Base-by-base conservation (phyloP, 2,329 filamentous ascomycete species). In the Cytospora chrysosperma region DNA sequence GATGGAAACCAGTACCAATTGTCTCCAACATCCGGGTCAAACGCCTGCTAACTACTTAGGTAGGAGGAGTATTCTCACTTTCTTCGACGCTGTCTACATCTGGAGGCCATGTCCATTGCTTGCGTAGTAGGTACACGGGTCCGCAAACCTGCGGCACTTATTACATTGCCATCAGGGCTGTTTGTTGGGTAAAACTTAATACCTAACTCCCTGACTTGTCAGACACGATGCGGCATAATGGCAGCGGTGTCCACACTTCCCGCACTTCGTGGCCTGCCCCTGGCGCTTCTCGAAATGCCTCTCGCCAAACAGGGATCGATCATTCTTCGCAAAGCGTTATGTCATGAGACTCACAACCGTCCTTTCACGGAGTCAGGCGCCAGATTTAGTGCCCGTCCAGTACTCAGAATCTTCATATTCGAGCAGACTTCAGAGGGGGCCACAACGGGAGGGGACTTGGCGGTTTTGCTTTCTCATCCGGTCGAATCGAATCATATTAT, bases 211-310 rank as follows among this genome's bases (percentile, higher is more conserved):
- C n/a, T n/a, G 61, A 40, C 59, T 58, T 56, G 54, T 61, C 43
- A 37, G 50, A 60, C 51, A 52, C 24, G 21, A 21, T 47, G 43
- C n/a, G 43, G 21, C 43, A 24, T 47, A 24, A 40, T 54, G 56
- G 59, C 30, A 24, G 53, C 40, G 54, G 63, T 61, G 55, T 59
- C 63, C 65, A 65, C 64, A 65, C 64, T 63, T 37, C 65, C 65
- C 65, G 65, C 65, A 63, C 63, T 67, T 67, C 63, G 65, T 53
- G 62, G 59, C 43, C 61, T 47, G 21, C 43, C 43, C 21, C n/a
- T 47, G 43, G 24, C 43, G 43, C n/a, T 47, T n/a, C 21, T n/a
- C 43, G 24, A 13, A 47, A 47, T 21, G 10, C n/a, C 43, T 47
- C n/a, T 24, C 43, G 13, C 24, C 10, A 21, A 24, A 10, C 7